Evolutionary conservation across 2,329 filamentous ascomycete genomes (phyloP), one percentile per base, ranked within the genome.

Genomic region (Berkeleyomyces basicola): DNA sequence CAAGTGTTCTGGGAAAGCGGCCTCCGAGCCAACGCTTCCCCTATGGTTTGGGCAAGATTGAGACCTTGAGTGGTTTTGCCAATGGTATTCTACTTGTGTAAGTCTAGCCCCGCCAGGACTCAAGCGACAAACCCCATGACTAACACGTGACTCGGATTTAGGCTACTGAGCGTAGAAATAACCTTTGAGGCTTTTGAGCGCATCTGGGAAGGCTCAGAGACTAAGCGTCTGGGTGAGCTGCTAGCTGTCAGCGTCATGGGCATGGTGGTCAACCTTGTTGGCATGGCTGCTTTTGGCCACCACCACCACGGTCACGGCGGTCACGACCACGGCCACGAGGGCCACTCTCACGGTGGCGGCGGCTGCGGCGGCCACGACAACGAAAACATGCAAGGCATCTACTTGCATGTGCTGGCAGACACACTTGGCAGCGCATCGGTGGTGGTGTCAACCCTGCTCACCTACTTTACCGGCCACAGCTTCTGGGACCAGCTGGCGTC

Each of bases 301-400:
- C 82, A 88, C 46, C 83, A 87, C 36, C 80, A 82, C 64, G 74
- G 75, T 3, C 78, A 81, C 64, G 67, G 72, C 23, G 69, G 71
- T 7, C 73, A 76, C 66, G 70, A 69, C 7, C 75, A 79, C 66
- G 68, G 76, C 64, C 69, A 71, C 14, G 75, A 79, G 62, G 69
- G 68, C 40, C 69, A 73, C 58, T 70, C 70, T 58, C 58, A 60
- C 36, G 33, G 51, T 51, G 65, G 66, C 65, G 71, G 68, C 63
- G 66, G 33, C 67, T 75, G 71, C 64, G 67, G 69, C 69, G 23
- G 76, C n/a, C 87, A 91, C 69, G 87, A 90, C 66, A 96, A 96
- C 72, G 93, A 99, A 69, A 99, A 99, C 71, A 96, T 99, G 91
- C 76, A 93, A 68, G 93, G 93, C 10, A 97, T 99, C 67, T 99